Base-by-base conservation (phyloP, 352 stramenopile species). In the Thalassiosira mediterranea region DNA sequence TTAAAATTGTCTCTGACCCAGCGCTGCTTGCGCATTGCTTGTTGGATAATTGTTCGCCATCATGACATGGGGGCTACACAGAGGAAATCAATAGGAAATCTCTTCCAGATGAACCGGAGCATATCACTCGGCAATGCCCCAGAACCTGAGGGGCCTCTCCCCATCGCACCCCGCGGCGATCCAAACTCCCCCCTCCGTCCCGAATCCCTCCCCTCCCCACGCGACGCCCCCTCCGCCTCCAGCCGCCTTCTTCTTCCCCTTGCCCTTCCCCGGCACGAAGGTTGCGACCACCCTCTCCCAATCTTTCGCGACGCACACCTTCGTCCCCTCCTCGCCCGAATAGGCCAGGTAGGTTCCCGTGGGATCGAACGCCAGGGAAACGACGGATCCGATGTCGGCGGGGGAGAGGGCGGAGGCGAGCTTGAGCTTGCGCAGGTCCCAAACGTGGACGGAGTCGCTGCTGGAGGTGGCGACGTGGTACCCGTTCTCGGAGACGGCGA, bases 401-500 rank as follows among this genome's bases (percentile, higher is more conserved):
- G 57, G 59, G 29, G 76, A 77, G n/a, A 91, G 52, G 2, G 69
- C 79, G 4, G 77, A 72, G 17, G 82, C 67, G 3, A 76, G 60
- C 42, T 88, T 89, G 54, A 90, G 72, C 62, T 94, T 94, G 53
- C 95, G 93, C 67, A 98, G 81, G 79, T 98, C 96, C 95, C 95
- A 98, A 21, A 98, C 83, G 61, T 91, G 88, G 40, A 98, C 88
- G 11, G 62, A 57, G 11, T 61, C 68, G 15, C 88, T 76, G 23
- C 86, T 88, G 15, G 89, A 92, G 11, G 93, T 94, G 0, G 93
- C 95, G 29, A 98, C 78, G 49, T 97, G 89, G 79, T 98, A 98
- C 25, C 96, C 96, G 74, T 98, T 98, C 78, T 98, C 95, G 3
- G 94, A 97, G 77, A 98, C 97, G 48, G 83, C 79, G 28, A 98